Percentiles rank a stretch among this genome's conserved stretches.
phyloP scores from a whole-genome alignment of 768 basidiomycete genomes.

The Pleurotus djamor region DNA sequence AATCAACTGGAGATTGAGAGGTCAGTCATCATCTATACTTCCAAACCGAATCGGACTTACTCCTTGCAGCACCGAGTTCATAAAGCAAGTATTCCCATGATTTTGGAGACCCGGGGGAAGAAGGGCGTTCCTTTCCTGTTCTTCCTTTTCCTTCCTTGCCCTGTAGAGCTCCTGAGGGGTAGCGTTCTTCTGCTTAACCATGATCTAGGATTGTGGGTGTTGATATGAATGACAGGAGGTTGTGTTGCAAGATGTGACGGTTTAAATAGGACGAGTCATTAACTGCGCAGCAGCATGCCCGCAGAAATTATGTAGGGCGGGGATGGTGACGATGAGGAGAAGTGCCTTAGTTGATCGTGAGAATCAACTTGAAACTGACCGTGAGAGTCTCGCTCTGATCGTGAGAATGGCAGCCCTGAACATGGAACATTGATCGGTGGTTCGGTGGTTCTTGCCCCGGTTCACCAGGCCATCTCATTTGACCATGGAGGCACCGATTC shows the following conservation, averaged over 20 bases:
- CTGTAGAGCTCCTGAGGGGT: conserved; percentile 65
- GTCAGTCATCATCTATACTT: not conserved
- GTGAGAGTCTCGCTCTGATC: not conserved
- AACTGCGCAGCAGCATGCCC: not conserved
- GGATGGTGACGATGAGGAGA: not conserved
- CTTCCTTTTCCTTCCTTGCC: conserved; percentile 58
- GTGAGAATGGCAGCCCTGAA: not conserved
- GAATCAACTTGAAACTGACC: not conserved
- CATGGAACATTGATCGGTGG: too few species aligned
- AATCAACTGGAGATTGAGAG: conserved; percentile 46
- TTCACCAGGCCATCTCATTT: not conserved
- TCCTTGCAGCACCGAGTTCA: conserved; percentile 93
- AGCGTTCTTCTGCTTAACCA: conserved; percentile 54
- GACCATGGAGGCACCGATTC: conserved; percentile 31
- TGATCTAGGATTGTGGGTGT: conserved; percentile 14
- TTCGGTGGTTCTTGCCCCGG: not conserved
- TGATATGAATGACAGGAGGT: not conserved
- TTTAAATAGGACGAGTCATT: too few species aligned
- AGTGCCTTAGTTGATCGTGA: not conserved
- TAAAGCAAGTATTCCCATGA: conserved; percentile 92
- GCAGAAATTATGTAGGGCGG: not conserved
- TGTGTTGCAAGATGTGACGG: too few species aligned
- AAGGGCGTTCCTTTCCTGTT: conserved; percentile 54
- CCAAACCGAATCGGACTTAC: conserved; percentile 39
- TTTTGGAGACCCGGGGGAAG: conserved; percentile 77